phyloP scores from a whole-genome alignment of 2,329 filamentous ascomycete genomes.

The Aspergillus amoenus region DNA sequence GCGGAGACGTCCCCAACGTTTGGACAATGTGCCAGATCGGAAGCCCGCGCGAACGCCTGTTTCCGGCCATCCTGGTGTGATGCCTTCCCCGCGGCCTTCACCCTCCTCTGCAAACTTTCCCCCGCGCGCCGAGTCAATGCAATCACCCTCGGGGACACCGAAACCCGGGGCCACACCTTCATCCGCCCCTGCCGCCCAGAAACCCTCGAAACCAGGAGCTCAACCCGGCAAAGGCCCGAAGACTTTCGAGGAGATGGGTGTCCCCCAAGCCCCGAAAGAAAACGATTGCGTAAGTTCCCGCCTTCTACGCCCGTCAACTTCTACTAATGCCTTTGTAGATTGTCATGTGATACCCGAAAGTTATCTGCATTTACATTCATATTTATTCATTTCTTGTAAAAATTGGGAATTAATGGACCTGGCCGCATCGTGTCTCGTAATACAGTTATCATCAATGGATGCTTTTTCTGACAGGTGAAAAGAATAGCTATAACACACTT shows the following conservation, averaged over 20 bases:
- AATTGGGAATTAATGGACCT: conserved; percentile 7
- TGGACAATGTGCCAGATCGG: conserved; percentile 30
- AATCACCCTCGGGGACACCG: conserved; percentile 36
- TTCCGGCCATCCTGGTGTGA: conserved; percentile 22
- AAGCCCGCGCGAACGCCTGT: conserved; percentile 34
- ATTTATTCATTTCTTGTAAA: conserved; percentile 19
- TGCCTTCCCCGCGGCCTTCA: conserved; percentile 30
- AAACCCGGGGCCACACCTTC: conserved; percentile 28
- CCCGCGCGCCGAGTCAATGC: conserved; percentile 32
- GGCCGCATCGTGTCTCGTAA: conserved; percentile 3
- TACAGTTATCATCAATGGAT: not conserved
- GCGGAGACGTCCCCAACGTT: conserved; percentile 31
- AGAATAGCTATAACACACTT: conserved; percentile 2
- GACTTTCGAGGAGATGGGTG: conserved; percentile 98
- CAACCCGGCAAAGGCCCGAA: conserved; percentile 74
- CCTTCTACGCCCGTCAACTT: not conserved
- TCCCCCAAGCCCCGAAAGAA: conserved; percentile 79
- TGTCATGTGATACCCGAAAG: conserved; percentile 42
- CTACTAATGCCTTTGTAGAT: conserved; percentile 30
- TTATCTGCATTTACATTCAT: conserved; percentile 13
- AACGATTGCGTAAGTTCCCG: conserved; percentile 73
- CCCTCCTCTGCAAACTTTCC: conserved; percentile 34
- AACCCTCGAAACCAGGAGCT: conserved; percentile 34
- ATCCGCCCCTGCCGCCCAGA: conserved; percentile 32
- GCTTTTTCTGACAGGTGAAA: not conserved